Evolutionary conservation across 805 yeast species (phyloP), one percentile per base, ranked within the genome.

Genomic region (Wickerhamiella kurtzmanii): DNA sequence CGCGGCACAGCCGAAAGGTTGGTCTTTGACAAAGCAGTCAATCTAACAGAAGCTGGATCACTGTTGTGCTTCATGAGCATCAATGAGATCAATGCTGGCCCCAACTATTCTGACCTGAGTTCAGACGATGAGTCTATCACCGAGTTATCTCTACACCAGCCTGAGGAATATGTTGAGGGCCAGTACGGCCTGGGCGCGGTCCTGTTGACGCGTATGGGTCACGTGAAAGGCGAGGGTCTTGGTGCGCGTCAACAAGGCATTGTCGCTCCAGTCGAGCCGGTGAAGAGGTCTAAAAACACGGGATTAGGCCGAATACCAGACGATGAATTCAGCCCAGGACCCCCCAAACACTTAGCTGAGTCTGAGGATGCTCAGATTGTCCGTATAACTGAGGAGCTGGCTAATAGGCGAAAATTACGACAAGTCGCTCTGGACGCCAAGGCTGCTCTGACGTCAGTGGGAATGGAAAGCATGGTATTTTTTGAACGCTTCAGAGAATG

Each of bases 111-210:
- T 6, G 32, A 25, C 32, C 11, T 25, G 32, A 25, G 32, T 25
- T 25, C 32, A 6, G 32, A 25, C 32, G 32, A n/a, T n/a, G n/a
- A 25, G 9, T 25, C 32, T 25, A 11, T 25, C 32, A 11, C 11
- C 6, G 32, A 6, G 11, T 25, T 11, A 6, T 11, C 32, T 11
- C 32, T 25, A 11, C 6, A 11, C 6, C 32, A 25, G 9, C 9
- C 11, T 6, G 32, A 25, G 9, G 32, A 25, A 11, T 25, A 4
- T 15, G 17, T 16, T 5, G 15, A 35, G 18, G 37, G 37, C 13
- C 46, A 52, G 43, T 87, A 88, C 59, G 97, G 97, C 4, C 76
- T 86, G 36, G 97, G 97, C 35, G 95, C 95, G 2, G 64, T 72
- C 44, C 65, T 89, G 44, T 62, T 89, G 65, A 70, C 76, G 50